Evolutionary conservation across 345 rosid genomes (phyloP).

Genomic region (Punica granatum): DNA sequence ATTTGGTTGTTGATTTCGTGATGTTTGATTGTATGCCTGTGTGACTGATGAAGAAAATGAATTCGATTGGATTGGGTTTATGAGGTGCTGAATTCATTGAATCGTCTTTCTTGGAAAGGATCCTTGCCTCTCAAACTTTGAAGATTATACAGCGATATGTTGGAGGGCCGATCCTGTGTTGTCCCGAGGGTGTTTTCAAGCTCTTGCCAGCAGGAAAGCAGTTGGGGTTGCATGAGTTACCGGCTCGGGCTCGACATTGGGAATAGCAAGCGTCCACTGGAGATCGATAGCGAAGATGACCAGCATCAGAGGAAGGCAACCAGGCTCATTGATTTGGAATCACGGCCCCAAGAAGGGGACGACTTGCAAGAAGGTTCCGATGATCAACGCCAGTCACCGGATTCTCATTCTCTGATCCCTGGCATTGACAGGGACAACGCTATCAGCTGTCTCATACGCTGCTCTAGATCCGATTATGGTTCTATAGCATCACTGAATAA

Average conservation of each 20-base stretch:
- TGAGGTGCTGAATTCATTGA: neutral
- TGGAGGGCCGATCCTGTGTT: conserved; percentile 62
- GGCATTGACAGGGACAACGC: conserved; percentile 76
- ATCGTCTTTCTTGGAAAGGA: conserved; percentile 12
- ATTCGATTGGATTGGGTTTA: neutral
- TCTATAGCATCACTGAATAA: conserved; percentile 60
- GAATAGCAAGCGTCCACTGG: conserved; percentile 44
- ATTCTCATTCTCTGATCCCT: conserved; percentile 52
- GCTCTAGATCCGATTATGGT: conserved; percentile 83
- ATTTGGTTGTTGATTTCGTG: conserved; percentile 1
- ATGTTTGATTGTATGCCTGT: neutral
- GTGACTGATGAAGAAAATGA: neutral
- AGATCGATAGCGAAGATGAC: conserved; percentile 26
- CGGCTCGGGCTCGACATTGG: conserved; percentile 19
- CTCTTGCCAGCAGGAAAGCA: conserved; percentile 55
- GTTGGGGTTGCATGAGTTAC: conserved; percentile 55
- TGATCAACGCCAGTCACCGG: conserved; percentile 29
- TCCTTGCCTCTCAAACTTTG: conserved; percentile 3
- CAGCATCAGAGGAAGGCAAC: conserved; percentile 16
- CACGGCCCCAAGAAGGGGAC: neutral
- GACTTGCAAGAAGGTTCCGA: conserved; percentile 11
- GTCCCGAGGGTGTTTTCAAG: conserved; percentile 50
- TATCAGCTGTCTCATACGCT: conserved; percentile 55
- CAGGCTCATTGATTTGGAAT: conserved; percentile 11
- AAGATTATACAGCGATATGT: conserved; percentile 26